Percentiles rank a stretch among this genome's conserved stretches.
These are phyloP conservation scores for Ascochyta rabiei DNA, from an alignment of 2,329 filamentous ascomycete genomes.

Conservation along the genomic window DNA sequence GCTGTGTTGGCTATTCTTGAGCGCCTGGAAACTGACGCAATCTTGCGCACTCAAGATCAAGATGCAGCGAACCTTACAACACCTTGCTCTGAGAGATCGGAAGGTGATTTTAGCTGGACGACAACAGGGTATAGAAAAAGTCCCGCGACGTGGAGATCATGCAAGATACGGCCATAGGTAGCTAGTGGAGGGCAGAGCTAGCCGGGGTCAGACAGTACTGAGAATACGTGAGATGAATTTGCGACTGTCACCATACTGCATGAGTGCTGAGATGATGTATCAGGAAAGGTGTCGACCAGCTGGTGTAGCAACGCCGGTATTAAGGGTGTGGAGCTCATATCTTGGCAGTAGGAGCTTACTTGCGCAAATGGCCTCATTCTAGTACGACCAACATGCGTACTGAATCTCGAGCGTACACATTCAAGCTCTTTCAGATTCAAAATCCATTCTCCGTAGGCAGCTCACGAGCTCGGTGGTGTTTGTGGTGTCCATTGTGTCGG, in stretches of 20 bases:
- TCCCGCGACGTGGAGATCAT: not conserved
- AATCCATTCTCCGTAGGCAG: not conserved
- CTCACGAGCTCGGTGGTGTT: not conserved
- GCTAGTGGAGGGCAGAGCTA: not conserved
- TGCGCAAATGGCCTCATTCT: constrained; percentile 18
- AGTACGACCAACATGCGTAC: not conserved
- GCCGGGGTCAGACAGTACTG: not conserved
- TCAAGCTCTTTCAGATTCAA: not conserved
- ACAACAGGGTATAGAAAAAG: not conserved
- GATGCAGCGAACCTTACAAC: not conserved
- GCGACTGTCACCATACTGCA: not conserved
- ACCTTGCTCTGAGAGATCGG: not conserved
- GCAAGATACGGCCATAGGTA: not conserved
- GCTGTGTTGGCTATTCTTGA: not conserved
- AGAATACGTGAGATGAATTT: not conserved
- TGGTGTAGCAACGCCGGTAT: not conserved
- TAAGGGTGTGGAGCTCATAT: not conserved
- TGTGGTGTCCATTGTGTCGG: too few species aligned
- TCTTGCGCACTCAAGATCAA: not conserved
- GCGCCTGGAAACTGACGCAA: not conserved
- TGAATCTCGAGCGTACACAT: not conserved
- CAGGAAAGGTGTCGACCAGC: not conserved
- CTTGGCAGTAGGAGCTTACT: constrained; percentile 8
- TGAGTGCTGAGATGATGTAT: not conserved
- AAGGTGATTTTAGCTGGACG: not conserved